Conservation (phyloP, 495 filamentous ascomycete species). For the Penicillium nucicola region DNA sequence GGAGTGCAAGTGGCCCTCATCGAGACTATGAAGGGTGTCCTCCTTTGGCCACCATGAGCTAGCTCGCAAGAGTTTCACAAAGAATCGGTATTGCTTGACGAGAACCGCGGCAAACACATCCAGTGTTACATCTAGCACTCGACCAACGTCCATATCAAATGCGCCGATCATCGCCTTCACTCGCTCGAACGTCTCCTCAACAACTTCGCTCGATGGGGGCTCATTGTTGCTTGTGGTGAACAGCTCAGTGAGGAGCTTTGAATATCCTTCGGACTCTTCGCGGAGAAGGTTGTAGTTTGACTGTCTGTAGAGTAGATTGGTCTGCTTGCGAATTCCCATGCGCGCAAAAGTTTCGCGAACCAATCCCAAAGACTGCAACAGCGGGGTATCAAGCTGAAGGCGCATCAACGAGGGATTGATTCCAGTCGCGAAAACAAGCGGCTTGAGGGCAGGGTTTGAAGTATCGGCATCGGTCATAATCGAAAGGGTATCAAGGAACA, state of each 20-base stretch:
- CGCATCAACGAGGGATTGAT: conserved; percentile 73
- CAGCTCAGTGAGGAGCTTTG: conserved; percentile 82
- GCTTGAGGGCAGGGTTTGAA: conserved; percentile 38
- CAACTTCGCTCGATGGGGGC: conserved; percentile 58
- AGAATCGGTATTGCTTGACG: conserved; percentile 84
- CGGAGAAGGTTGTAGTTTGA: conserved; percentile 93
- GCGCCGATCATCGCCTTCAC: conserved; percentile 90
- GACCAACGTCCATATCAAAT: conserved; percentile 90
- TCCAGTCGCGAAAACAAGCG: conserved; percentile 64
- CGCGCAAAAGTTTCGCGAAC: conserved; percentile 82
- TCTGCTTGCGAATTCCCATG: conserved; percentile 81
- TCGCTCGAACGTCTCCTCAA: conserved; percentile 67
- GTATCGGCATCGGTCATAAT: conserved; percentile 67
- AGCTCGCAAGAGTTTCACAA: conserved; percentile 81
- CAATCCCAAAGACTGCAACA: conserved; percentile 71
- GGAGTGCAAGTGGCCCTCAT: conserved; percentile 33
- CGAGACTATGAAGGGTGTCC: conserved; percentile 24
- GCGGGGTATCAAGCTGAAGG: conserved; percentile 71
- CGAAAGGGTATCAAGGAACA: conserved; percentile 81
- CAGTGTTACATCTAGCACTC: conserved; percentile 87
- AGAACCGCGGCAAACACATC: conserved; percentile 85
- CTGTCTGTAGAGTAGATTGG: conserved; percentile 88
- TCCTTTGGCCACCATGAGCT: conserved; percentile 97
- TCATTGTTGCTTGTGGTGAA: conserved; percentile 72
- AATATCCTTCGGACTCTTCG: conserved; percentile 95